A percentile compares a stretch with the other conserved stretches of the same genome.
Evolutionary conservation across 2,329 filamentous ascomycete species (phyloP).

Genomic region (Hymenoscyphus occultus): DNA sequence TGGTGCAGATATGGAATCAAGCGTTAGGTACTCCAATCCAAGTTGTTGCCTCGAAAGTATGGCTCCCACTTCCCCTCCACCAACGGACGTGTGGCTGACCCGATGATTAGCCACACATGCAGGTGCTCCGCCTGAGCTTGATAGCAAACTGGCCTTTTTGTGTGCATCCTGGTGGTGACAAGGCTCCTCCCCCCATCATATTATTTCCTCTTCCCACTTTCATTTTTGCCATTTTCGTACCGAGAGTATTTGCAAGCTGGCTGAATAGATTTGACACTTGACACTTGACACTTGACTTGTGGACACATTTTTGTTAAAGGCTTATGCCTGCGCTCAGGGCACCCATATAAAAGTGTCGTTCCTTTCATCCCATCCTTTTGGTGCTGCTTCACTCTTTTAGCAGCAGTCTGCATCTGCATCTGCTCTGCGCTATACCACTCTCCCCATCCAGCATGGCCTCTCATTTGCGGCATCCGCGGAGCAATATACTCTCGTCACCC

Average conservation of each 20-base stretch:
- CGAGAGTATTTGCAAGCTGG: slow-evolving; percentile 19
- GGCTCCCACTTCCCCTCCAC: too few species aligned
- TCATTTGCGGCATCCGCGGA: slow-evolving; percentile 17
- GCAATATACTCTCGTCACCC: slow-evolving; percentile 29
- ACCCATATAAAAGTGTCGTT: slow-evolving; percentile 26
- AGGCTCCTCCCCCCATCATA: slow-evolving; percentile 21
- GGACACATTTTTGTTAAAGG: slow-evolving; percentile 33
- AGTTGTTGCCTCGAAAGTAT: too few species aligned
- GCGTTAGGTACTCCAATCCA: not conserved
- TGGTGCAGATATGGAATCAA: too few species aligned
- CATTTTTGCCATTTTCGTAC: not conserved
- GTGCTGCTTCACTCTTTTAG: slow-evolving; percentile 33
- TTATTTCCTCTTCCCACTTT: slow-evolving; percentile 20
- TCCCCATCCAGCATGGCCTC: slow-evolving; percentile 31
- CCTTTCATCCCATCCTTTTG: slow-evolving; percentile 16
- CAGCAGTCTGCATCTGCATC: slow-evolving; percentile 19
- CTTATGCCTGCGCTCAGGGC: slow-evolving; percentile 18
- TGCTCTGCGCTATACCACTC: not conserved
- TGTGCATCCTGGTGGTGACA: slow-evolving; percentile 9
- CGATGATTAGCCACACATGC: not conserved
- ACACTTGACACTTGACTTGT: slow-evolving; percentile 19
- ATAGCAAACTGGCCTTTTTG: slow-evolving; percentile 33
- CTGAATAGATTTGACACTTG: slow-evolving; percentile 5
- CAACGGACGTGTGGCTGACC: not conserved
- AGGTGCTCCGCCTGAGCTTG: not conserved